A percentile compares a stretch with the other conserved stretches of the same genome.
These are phyloP conservation scores for Coix lacrymajobi DNA, from an alignment of 176 grass and related monocot species.

Conservation along the genomic window DNA sequence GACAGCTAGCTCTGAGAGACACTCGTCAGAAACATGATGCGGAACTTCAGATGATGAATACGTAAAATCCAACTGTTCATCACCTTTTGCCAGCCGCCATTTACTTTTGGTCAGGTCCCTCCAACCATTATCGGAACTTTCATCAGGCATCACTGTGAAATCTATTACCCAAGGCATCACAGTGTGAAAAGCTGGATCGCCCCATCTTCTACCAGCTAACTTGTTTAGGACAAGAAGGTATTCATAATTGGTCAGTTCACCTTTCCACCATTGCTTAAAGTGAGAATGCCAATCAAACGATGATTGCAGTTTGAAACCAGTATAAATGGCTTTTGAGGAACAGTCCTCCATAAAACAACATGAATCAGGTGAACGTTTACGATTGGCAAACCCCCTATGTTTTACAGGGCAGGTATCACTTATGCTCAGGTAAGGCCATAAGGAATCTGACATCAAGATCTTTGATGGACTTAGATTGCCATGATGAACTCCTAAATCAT, in stretches of 20 bases:
- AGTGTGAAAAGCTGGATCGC: conserved; percentile 81
- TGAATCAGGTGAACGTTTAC: conserved; percentile 22
- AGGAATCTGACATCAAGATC: conserved; percentile 64
- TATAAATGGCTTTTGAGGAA: conserved; percentile 47
- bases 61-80: conserved; percentile 96
- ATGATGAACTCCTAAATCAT: conserved; percentile 80
- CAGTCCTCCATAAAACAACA: conserved; percentile 44
- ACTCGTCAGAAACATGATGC: conserved; percentile 98
- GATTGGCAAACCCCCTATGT: conserved; percentile 35
- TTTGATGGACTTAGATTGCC: conserved; percentile 69
- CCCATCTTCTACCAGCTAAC: conserved; percentile 92
- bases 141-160: conserved; percentile 74
- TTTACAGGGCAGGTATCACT: conserved; percentile 54
- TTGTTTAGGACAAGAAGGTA: conserved; percentile 94
- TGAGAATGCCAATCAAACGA: conserved; percentile 59
- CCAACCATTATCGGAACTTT: conserved; percentile 84
- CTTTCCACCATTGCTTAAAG: conserved; percentile 77
- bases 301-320: conserved; percentile 45
- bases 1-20: conserved; percentile 92
- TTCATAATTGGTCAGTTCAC: conserved; percentile 90
- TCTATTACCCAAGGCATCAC: conserved; percentile 99
- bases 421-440: conserved; percentile 75
- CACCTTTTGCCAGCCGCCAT: conserved; percentile 95
- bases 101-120: conserved; percentile 94
- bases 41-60: conserved; percentile 90